Conservation (phyloP, 1,284 basidiomycete species). For the Pseudozyma pruni region DNA sequence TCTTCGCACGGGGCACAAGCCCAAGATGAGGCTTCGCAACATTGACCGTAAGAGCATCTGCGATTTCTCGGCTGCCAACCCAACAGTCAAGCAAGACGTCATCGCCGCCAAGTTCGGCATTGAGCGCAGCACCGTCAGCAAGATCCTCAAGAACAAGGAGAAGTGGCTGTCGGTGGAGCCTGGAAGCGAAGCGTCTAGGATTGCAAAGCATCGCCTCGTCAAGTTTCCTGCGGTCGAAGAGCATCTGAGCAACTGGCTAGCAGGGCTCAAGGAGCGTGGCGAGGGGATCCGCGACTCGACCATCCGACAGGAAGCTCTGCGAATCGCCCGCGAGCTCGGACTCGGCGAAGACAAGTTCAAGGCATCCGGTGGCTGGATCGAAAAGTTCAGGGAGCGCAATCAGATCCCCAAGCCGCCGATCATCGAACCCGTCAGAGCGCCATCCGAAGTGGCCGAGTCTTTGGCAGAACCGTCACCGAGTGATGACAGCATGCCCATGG, state of each 20-base stretch:
- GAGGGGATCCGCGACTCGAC: slow-evolving; percentile 76
- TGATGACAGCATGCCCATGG: neutral
- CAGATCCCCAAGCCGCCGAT: slow-evolving; percentile 72
- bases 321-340: slow-evolving; percentile 74
- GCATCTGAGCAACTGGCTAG: slow-evolving; percentile 75
- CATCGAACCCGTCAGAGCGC: neutral
- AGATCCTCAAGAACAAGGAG: slow-evolving; percentile 84
- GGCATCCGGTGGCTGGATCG: slow-evolving; percentile 87
- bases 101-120: slow-evolving; percentile 74
- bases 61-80: slow-evolving; percentile 36
- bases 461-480: slow-evolving; percentile 2
- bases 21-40: slow-evolving; percentile 50
- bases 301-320: slow-evolving; percentile 78
- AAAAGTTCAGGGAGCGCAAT: slow-evolving; percentile 86
- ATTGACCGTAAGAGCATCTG: slow-evolving; percentile 50
- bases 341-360: slow-evolving; percentile 81
- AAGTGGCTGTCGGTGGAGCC: slow-evolving; percentile 78
- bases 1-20: slow-evolving; percentile 36
- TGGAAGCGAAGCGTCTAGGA: slow-evolving; percentile 35
- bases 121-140: slow-evolving; percentile 91
- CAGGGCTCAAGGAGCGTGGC: slow-evolving; percentile 72
- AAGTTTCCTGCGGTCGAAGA: slow-evolving; percentile 79
- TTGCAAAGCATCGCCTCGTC: slow-evolving; percentile 57
- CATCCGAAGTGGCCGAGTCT: neutral
- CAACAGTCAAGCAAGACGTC: slow-evolving; percentile 41